phyloP scores from a whole-genome alignment of 2,329 filamentous ascomycete species.

The Botrytis elliptica region DNA sequence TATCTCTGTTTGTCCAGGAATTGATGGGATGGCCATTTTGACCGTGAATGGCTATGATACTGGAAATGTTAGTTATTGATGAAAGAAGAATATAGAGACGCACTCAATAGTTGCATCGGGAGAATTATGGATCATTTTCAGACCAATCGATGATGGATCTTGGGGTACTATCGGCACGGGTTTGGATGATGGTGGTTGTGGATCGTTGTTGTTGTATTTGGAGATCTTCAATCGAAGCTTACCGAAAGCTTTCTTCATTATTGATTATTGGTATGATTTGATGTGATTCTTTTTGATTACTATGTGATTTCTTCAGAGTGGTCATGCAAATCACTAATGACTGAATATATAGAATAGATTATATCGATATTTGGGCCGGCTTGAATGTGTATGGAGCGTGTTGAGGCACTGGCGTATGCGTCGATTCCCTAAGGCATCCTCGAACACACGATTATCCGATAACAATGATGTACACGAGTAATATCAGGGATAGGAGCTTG shows the following conservation, averaged over 20 bases:
- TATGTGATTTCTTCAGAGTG: not conserved
- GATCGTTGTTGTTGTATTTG: not conserved
- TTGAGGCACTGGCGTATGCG: not conserved
- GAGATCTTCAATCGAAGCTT: not conserved
- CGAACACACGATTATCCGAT: not conserved
- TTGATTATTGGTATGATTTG: not conserved
- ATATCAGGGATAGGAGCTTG: not conserved
- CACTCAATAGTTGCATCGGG: slow-evolving; percentile 16
- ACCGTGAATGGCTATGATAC: slow-evolving; percentile 21
- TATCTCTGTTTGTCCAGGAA: slow-evolving; percentile 13
- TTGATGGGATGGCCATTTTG: slow-evolving; percentile 10
- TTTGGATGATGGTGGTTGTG: too few species aligned
- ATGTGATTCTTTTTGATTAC: not conserved
- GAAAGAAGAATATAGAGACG: not conserved
- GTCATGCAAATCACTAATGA: not conserved
- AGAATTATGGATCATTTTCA: not conserved
- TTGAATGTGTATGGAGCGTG: not conserved
- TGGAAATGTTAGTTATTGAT: not conserved
- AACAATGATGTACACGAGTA: not conserved
- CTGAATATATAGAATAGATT: not conserved
- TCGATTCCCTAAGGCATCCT: not conserved
- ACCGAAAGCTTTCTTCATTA: not conserved
- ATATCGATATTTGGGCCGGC: not conserved
- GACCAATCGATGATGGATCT: slow-evolving; percentile 1
- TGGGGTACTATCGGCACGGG: not conserved